Conservation (phyloP, 2,329 filamentous ascomycete genomes). For the Delphinella strobiligena region DNA sequence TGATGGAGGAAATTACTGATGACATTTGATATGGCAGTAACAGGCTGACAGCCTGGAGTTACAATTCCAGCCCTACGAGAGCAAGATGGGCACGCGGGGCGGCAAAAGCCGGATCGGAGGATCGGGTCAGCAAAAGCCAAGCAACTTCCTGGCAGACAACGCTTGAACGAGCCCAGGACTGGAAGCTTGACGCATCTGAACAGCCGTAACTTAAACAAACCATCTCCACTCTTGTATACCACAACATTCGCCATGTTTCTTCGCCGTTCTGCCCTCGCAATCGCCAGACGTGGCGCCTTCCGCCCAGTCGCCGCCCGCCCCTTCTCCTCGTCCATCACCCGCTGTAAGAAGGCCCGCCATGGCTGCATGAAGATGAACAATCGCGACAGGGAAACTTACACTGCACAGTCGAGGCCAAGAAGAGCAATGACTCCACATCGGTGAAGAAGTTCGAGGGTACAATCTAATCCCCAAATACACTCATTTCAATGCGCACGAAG, state of each 20-base stretch:
- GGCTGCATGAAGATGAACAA: constrained; percentile 4
- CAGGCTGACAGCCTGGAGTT: too few species aligned
- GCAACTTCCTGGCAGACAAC: background rate
- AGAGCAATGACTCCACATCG: constrained; percentile 23
- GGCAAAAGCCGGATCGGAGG: background rate
- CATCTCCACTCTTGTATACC: constrained; percentile 1
- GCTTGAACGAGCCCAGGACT: background rate
- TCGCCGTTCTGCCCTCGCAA: constrained; percentile 37
- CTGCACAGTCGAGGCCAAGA: constrained; percentile 18
- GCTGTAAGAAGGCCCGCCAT: constrained; percentile 32
- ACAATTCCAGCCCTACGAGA: too few species aligned
- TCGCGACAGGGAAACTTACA: constrained; percentile 11
- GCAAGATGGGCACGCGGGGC: background rate
- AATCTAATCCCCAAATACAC: background rate
- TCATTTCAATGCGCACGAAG: background rate
- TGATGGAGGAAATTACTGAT: too few species aligned
- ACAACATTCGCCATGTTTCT: constrained; percentile 29
- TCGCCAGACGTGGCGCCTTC: constrained; percentile 32
- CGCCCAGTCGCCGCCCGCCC: constrained; percentile 29
- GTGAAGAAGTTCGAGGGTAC: constrained; percentile 36
- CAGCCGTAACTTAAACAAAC: background rate
- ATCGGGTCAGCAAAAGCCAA: background rate
- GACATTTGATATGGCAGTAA: too few species aligned
- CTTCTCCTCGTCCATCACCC: constrained; percentile 34
- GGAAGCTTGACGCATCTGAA: background rate